Base-by-base conservation (phyloP, 768 basidiomycete species). In the Royoungia palumana region DNA sequence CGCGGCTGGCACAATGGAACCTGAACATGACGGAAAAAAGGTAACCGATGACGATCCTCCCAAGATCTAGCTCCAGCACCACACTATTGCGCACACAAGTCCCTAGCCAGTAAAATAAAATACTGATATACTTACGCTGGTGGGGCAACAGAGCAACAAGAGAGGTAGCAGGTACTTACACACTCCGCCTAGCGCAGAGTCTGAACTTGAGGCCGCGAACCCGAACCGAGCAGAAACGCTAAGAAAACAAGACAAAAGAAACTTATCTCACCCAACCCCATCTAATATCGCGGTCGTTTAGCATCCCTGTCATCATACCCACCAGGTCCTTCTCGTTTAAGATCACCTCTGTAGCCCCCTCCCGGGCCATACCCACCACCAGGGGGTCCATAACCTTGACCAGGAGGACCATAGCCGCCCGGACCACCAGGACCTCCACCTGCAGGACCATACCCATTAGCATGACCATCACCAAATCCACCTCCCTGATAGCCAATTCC, bases 211-310 rank as follows among this genome's bases (percentile, higher is more conserved):
- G 49, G 51, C 42, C 43, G 50, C 35, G 52, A 55, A 55, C 51
- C 54, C 50, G 45, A 66, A 59, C 48, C 37, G 53, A 55, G 35
- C 51, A 35, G 51, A 52, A 63, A 60, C 38, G 49, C 44, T 34
- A 49, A n/a, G 53, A 52, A 64, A 64, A 45, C 46, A 58, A 55
- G 41, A 49, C 56, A 21, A 52, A 62, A 50, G 48, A 59, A 62
- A 65, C 45, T 58, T 61, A 56, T 70, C 62, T 59, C 64, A 65
- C 64, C 62, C 63, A 58, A 67, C 64, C 65, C 61, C 67, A 61
- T 57, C 77, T 81, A 91, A 70, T 87, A 89, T 63, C 89, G 80
- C 61, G 85, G 83, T 63, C 89, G 85, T 71, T 92, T 92, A 28
- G 76, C 60, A 57, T 90, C 89, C 57, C 89, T 80, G 68, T 91